Base-by-base conservation (phyloP, 495 filamentous ascomycete genomes). In the Neohortaea acidophila region DNA sequence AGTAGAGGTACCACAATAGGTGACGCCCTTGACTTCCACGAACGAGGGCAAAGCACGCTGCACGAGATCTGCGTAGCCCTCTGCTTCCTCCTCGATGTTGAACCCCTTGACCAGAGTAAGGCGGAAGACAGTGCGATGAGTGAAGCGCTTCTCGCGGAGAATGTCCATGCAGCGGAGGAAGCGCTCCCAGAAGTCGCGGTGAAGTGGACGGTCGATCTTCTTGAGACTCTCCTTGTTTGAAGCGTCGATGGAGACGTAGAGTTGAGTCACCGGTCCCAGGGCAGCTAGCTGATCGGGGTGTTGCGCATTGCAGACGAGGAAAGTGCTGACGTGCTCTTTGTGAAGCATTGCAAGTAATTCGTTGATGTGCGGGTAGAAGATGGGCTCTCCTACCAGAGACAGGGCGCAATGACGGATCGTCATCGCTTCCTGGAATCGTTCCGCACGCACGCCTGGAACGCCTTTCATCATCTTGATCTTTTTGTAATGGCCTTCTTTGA, bases 281-380 rank as follows among this genome's bases (percentile, higher is more conserved):
- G 77, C 68, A 9, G 79, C 81, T 18, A 96, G 73, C 52, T 94
- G 81, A 24, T 85, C 84, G 9, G 87, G 86, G 56, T 96, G 87
- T 53, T 96, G 87, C n/a, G 87, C 87, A 56, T 96, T 96, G 64
- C 87, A 96, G 34, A 96, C 87, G 0, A 96, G 67, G 65, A 96
- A 96, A 31, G 77, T 87, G 12, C 82, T 91, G 49, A 96, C 92
- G 53, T 72, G 80, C 54, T 89, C 81, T 14, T 51, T 60, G 59
- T 96, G 87, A 41, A 96, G 64, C 61, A 94, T 63, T 27, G 65
- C 68, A 1, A 87, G 57, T 53, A 96, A 85, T 45, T 79, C 77
- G 58, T 96, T 94, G 63, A 96, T 96, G 57, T 87, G 77, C 15
- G 87, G 87, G 57, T 96, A 96, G 68, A 94, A 96, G 47, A 96